Conservation (phyloP, 2,329 filamentous ascomycete genomes). For the Aspergillus floridensis region DNA sequence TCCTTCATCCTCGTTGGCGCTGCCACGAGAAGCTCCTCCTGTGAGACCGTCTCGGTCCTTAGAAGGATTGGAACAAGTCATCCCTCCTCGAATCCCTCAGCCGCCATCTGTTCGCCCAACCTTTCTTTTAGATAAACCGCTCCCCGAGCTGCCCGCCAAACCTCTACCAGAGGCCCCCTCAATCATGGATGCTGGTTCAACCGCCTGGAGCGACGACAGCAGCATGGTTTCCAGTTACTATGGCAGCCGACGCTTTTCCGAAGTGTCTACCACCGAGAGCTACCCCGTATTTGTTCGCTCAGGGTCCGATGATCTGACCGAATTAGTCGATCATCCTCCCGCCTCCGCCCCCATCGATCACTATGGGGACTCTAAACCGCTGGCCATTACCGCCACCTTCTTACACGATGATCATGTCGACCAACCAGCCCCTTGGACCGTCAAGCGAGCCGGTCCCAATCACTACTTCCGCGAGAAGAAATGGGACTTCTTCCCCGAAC, state of each 20-base stretch:
- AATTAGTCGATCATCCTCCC: slow-evolving; percentile 26
- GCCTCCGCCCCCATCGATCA: slow-evolving; percentile 15
- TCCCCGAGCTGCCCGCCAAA: slow-evolving; percentile 31
- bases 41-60: slow-evolving; percentile 35
- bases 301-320: slow-evolving; percentile 27
- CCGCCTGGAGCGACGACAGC: slow-evolving; percentile 31
- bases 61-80: slow-evolving; percentile 37
- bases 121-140: slow-evolving; percentile 31
- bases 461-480: slow-evolving; percentile 43
- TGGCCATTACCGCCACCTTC: slow-evolving; percentile 9
- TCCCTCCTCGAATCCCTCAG: slow-evolving; percentile 27
- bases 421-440: slow-evolving; percentile 21
- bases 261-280: slow-evolving; percentile 26
- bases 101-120: slow-evolving; percentile 16
- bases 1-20: slow-evolving; percentile 20
- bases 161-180: slow-evolving; percentile 23
- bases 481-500: slow-evolving; percentile 42
- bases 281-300: slow-evolving; percentile 34
- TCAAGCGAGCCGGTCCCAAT: slow-evolving; percentile 25
- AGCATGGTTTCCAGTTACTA: slow-evolving; percentile 26
- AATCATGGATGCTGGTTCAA: slow-evolving; percentile 22
- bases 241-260: slow-evolving; percentile 16
- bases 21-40: slow-evolving; percentile 30
- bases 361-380: slow-evolving; percentile 8
- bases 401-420: slow-evolving; percentile 27